Evolutionary conservation across 192 early-diverging fungal species (phyloP).

Genomic region (Rhizoclosmatium globosum): DNA sequence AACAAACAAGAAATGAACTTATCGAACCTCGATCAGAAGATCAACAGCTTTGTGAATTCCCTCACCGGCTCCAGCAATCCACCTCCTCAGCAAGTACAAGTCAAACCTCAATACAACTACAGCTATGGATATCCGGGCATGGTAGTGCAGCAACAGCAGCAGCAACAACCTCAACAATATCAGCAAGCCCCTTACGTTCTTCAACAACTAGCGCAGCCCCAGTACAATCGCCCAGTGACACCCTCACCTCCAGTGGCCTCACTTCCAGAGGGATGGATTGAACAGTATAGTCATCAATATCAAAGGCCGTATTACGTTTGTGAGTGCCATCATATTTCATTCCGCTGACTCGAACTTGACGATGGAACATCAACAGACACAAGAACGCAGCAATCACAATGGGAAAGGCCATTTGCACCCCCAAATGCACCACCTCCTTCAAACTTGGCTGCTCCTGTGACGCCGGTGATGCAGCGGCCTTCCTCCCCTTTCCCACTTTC

Average conservation of each 20-base stretch:
- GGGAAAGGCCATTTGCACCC: neutral
- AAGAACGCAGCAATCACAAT: neutral
- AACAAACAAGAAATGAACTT: neutral
- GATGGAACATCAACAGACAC: neutral
- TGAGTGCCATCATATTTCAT: neutral
- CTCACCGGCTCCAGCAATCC: neutral
- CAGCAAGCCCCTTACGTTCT: neutral
- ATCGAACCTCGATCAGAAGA: neutral
- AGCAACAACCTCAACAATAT: neutral
- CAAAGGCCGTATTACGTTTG: conserved; percentile 13
- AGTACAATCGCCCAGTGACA: neutral
- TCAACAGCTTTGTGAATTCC: neutral
- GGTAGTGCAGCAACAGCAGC: neutral
- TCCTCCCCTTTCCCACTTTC: neutral
- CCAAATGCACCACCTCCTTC: neutral
- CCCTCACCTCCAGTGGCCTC: neutral
- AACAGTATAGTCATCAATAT: neutral
- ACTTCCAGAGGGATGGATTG: conserved; percentile 23
- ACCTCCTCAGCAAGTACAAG: neutral
- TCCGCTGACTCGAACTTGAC: neutral
- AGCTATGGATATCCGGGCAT: neutral
- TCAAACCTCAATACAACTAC: neutral
- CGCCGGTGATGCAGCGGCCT: neutral
- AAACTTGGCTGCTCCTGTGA: neutral
- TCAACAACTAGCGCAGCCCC: neutral